These are phyloP conservation scores for Bipolaris bicolor DNA, from an alignment of 2,329 filamentous ascomycete genomes.

Conservation along the genomic window DNA sequence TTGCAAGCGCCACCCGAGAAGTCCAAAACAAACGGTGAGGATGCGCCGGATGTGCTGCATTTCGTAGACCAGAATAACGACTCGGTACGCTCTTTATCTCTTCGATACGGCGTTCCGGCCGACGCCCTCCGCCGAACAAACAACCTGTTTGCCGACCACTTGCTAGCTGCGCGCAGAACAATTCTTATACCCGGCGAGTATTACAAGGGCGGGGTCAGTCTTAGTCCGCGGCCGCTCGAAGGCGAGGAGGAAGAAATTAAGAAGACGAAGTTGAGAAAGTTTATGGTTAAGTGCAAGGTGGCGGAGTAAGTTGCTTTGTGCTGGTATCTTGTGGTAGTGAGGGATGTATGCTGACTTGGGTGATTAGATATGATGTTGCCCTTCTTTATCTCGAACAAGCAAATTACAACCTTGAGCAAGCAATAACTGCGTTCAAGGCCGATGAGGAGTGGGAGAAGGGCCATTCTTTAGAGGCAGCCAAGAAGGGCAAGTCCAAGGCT, in stretches of 20 bases:
- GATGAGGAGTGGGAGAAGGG: slow-evolving; percentile 78
- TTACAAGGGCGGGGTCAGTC: slow-evolving; percentile 69
- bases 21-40: slow-evolving; percentile 30
- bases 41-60: slow-evolving; percentile 71
- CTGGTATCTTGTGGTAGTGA: background rate
- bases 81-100: slow-evolving; percentile 69
- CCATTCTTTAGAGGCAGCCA: slow-evolving; percentile 62
- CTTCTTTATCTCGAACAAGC: slow-evolving; percentile 75
- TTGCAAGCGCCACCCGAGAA: slow-evolving; percentile 43
- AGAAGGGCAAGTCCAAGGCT: slow-evolving; percentile 52
- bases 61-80: slow-evolving; percentile 75
- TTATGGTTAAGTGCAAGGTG: slow-evolving; percentile 81
- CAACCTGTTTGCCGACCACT: slow-evolving; percentile 72
- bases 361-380: slow-evolving; percentile 69
- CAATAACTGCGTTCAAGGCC: slow-evolving; percentile 68
- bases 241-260: slow-evolving; percentile 75
- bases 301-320: slow-evolving; percentile 64
- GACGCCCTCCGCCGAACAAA: slow-evolving; percentile 69
- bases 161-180: slow-evolving; percentile 71
- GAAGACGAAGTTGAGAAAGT: slow-evolving; percentile 73
- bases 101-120: slow-evolving; percentile 73
- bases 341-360: slow-evolving; percentile 44
- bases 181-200: slow-evolving; percentile 73
- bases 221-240: slow-evolving; percentile 74
- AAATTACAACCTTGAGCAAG: slow-evolving; percentile 68